Evolutionary conservation across 2,329 filamentous ascomycete species (phyloP).

Genomic region (Orbilia brochopaga): DNA sequence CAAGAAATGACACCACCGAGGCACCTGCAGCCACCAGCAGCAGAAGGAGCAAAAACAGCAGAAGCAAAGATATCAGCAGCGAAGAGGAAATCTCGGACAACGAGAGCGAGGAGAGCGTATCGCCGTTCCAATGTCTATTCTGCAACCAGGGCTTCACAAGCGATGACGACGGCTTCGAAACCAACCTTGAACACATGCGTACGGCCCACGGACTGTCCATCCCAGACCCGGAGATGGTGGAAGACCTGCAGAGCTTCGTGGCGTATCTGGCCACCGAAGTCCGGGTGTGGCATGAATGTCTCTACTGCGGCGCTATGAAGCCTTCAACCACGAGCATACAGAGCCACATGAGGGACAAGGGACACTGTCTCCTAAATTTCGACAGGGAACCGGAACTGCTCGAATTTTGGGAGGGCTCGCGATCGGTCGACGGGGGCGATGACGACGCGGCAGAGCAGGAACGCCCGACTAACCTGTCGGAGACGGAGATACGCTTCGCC

Average conservation of each 20-base stretch:
- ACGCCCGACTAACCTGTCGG: neutral
- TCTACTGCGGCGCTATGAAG: slow-evolving; percentile 57
- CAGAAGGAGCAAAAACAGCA: slow-evolving; percentile 10
- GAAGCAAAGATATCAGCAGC: neutral
- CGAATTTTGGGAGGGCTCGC: slow-evolving; percentile 56
- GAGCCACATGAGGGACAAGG: slow-evolving; percentile 58
- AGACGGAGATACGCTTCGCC: slow-evolving; percentile 2
- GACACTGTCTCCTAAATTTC: slow-evolving; percentile 57
- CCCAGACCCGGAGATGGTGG: slow-evolving; percentile 53
- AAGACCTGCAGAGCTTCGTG: slow-evolving; percentile 55
- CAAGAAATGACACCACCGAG: slow-evolving; percentile 7
- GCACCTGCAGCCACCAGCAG: slow-evolving; percentile 18
- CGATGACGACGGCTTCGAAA: slow-evolving; percentile 29
- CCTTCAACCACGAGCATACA: slow-evolving; percentile 54
- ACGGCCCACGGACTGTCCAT: slow-evolving; percentile 55
- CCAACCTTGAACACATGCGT: slow-evolving; percentile 56
- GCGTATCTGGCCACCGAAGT: slow-evolving; percentile 56
- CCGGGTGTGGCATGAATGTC: slow-evolving; percentile 56
- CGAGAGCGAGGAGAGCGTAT: slow-evolving; percentile 29
- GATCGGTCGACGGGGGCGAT: slow-evolving; percentile 8
- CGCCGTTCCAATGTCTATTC: slow-evolving; percentile 56
- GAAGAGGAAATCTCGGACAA: slow-evolving; percentile 21
- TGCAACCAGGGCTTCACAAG: slow-evolving; percentile 52
- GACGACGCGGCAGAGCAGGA: neutral
- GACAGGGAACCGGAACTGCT: slow-evolving; percentile 56